Evolutionary conservation across 441 rosid species (phyloP), one percentile per base, ranked within the genome.

Genomic region (Bruguiera hainesii): DNA sequence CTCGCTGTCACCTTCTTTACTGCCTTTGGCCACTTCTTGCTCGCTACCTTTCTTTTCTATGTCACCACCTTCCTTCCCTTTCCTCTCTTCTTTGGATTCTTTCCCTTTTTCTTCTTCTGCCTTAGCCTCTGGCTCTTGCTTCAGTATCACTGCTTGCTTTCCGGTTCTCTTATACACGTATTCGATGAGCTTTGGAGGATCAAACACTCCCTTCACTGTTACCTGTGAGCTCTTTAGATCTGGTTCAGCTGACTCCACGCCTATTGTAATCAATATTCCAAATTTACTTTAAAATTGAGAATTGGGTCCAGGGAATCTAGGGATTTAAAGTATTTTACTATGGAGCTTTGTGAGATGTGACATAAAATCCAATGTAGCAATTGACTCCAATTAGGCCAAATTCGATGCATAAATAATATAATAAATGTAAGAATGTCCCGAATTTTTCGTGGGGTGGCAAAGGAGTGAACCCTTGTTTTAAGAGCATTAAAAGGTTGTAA

Each of bases 191-290:
- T 86, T 76, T 53, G 72, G 71, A 6, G 95, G 82, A 26, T 85
- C 88, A 48, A 93, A 86, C 25, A 80, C 85, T 50, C 97, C 97
- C 71, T 85, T 91, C 73, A 91, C 97, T 3, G 82, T 81, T 66
- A 89, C 98, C 83, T 84, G 75, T 23, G 95, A 87, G 76, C 81
- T 83, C 81, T 90, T 89, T 65, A 87, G 89, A 78, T 90, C 97
- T 70, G 98, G 87, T 28, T 93, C 98, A 20, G 83, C 97, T 16
- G 88, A 80, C 79, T 89, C 96, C 77, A 93, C 97, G 15, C 96
- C 98, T 93, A 64, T 53, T 5, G 19, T 21, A 19, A 59, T 0
- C 29, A 4, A 60, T 42, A 19, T 20, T 18, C 31, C 5, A 33
- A 7, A 18, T 33, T 33, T 7, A 33, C 37, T 7, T 33, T 7